Evolutionary conservation across 2,329 filamentous ascomycete species (phyloP).

Genomic region (Chrysoporthe deuterocubensis): DNA sequence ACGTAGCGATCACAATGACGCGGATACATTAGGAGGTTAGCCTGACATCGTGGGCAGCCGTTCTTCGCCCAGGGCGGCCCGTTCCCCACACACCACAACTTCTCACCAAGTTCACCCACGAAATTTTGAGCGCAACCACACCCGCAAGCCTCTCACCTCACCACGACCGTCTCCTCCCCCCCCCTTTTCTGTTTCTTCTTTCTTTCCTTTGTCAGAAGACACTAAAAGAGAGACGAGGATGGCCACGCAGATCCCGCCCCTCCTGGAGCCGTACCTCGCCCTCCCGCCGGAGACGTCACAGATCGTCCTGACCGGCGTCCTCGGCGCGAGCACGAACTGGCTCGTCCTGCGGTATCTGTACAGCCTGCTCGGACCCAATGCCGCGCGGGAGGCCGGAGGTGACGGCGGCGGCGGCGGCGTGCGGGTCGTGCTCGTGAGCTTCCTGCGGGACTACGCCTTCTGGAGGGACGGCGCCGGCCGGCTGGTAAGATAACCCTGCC

Average conservation of each 20-base stretch:
- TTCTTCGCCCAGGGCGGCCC: too few species aligned
- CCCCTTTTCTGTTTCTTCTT: too few species aligned
- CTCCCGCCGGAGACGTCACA: constrained; percentile 64
- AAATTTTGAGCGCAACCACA: too few species aligned
- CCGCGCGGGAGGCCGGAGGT: too few species aligned
- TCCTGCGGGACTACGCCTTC: constrained; percentile 76
- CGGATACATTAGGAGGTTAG: too few species aligned
- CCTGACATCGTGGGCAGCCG: too few species aligned
- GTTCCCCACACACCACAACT: too few species aligned
- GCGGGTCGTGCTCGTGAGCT: constrained; percentile 78
- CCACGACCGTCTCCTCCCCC: too few species aligned
- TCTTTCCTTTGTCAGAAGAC: too few species aligned
- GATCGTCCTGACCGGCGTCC: constrained; percentile 69
- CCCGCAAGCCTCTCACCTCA: too few species aligned
- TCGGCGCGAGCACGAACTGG: constrained; percentile 69
- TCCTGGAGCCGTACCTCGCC: constrained; percentile 66
- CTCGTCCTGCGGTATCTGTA: constrained; percentile 62
- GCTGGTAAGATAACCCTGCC: constrained; percentile 54
- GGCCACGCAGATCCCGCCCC: constrained; percentile 53
- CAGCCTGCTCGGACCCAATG: constrained; percentile 42
- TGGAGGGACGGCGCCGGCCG: constrained; percentile 75
- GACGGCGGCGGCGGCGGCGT: constrained; percentile 36
- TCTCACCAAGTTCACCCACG: too few species aligned
- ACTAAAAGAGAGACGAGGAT: not conserved
- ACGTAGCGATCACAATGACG: too few species aligned